These are phyloP conservation scores for Allomyces macrogynus DNA, from an alignment of 192 early-diverging fungal genomes.

Conservation along the genomic window DNA sequence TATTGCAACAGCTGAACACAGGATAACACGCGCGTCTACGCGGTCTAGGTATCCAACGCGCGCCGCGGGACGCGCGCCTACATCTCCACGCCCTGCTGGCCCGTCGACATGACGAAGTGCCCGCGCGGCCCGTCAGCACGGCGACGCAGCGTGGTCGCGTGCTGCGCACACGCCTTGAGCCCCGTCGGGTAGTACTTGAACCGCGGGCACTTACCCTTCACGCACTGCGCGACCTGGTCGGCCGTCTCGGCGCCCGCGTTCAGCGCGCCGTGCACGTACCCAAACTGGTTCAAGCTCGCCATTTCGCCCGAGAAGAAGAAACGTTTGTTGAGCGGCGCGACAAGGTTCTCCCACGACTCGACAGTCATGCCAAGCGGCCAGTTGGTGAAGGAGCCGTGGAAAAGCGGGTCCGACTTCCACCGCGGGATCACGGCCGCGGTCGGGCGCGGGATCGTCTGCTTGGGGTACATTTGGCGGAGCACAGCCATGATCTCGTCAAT, in stretches of 20 bases:
- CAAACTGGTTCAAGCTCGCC: constrained; percentile 11
- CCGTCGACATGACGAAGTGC: too few relatives aligned
- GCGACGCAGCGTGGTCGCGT: too few relatives aligned
- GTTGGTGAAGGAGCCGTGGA: constrained; percentile 17
- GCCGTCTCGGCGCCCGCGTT: constrained; percentile 9
- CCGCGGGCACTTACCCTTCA: not conserved
- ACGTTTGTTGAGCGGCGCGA: constrained; percentile 11
- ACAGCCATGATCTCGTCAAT: too few relatives aligned
- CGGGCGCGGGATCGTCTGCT: constrained; percentile 4
- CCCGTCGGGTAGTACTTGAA: too few relatives aligned
- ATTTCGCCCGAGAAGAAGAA: constrained; percentile 23
- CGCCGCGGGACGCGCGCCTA: too few relatives aligned
- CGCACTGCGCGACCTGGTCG: constrained; percentile 6
- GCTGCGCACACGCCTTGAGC: too few relatives aligned
- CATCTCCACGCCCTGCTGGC: too few relatives aligned
- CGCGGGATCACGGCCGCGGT: constrained; percentile 13
- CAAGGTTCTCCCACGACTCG: constrained; percentile 14
- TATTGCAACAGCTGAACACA: too few relatives aligned
- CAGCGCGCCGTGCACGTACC: constrained; percentile 20
- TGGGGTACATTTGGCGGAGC: too few relatives aligned
- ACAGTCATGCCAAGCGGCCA: constrained; percentile 13
- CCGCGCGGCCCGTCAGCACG: too few relatives aligned
- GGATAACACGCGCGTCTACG: too few relatives aligned
- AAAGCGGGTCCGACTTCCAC: constrained; percentile 16
- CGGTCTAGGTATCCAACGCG: too few relatives aligned